These are phyloP conservation scores for Rhytidhysteron rufulum DNA, from an alignment of 2,329 filamentous ascomycete species.

Conservation along the genomic window DNA sequence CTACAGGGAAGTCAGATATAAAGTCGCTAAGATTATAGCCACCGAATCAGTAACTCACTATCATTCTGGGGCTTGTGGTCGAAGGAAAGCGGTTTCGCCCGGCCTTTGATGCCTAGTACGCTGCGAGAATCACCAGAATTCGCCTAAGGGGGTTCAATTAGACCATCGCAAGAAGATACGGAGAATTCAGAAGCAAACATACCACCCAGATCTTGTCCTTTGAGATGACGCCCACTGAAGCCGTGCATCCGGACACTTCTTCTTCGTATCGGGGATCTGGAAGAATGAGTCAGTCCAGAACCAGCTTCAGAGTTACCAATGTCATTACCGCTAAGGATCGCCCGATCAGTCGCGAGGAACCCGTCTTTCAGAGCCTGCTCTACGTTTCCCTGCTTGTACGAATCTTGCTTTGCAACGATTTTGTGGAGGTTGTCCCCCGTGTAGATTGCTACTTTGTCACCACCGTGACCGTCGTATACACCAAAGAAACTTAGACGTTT, in stretches of 20 bases:
- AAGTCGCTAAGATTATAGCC: conserved; percentile 10
- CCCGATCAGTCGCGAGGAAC: conserved; percentile 91
- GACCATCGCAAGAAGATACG: conserved; percentile 7
- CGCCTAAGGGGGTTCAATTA: conserved; percentile 55
- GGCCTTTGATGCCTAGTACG: conserved; percentile 92
- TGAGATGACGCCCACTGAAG: conserved; percentile 84
- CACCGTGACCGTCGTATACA: conserved; percentile 96
- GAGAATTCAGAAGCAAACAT: conserved; percentile 44
- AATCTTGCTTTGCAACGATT: conserved; percentile 91
- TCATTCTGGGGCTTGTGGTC: conserved; percentile 99
- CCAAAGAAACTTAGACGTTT: conserved; percentile 91
- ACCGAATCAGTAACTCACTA: conserved; percentile 52
- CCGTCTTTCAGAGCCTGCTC: conserved; percentile 96
- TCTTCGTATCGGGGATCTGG: conserved; percentile 95
- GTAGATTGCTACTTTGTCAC: conserved; percentile 92
- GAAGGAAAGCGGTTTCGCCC: conserved; percentile 96
- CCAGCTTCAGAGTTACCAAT: conserved; percentile 5
- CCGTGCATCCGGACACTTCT: conserved; percentile 96
- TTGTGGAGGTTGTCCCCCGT: conserved; percentile 89
- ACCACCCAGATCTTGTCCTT: conserved; percentile 93
- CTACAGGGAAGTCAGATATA: conserved; percentile 54
- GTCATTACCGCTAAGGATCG: conserved; percentile 83
- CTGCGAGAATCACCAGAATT: conserved; percentile 96
- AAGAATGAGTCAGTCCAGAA: conserved; percentile 22
- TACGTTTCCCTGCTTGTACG: conserved; percentile 86